Evolutionary conservation across 768 basidiomycete genomes (phyloP).

Genomic region (Nidularia sp.): DNA sequence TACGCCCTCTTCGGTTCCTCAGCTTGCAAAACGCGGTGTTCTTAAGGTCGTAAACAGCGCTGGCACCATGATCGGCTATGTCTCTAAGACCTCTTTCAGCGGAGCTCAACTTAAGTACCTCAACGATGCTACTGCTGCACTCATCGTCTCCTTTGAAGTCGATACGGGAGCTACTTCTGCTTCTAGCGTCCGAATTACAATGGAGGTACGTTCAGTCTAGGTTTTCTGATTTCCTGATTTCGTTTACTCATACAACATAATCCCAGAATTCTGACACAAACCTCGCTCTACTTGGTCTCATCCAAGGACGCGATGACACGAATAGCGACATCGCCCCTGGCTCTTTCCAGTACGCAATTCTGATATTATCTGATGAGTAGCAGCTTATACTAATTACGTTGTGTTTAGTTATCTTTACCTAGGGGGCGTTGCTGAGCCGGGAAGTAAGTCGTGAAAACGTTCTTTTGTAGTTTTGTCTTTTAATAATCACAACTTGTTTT

Average conservation of each 20-base stretch:
- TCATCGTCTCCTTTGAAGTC: neutral
- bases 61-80: neutral
- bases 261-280: neutral
- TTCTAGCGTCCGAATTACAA: neutral
- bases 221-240: neutral
- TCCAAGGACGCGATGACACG: conserved; percentile 6
- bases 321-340: conserved; percentile 2
- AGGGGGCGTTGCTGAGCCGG: neutral
- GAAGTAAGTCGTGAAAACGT: neutral
- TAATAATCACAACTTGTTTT: neutral
- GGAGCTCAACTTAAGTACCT: neutral
- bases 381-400: neutral
- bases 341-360: conserved; percentile 2
- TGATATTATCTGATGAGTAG: neutral
- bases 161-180: neutral
- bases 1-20: neutral
- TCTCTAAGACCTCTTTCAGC: neutral
- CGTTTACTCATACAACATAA: neutral
- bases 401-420: neutral
- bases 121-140: neutral
- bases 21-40: neutral
- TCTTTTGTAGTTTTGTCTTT: neutral
- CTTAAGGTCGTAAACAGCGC: neutral
- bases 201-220: neutral
- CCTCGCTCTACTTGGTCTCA: conserved; percentile 4